Base-by-base conservation (phyloP, 2,329 filamentous ascomycete species). In the Xylariaceae sp. region DNA sequence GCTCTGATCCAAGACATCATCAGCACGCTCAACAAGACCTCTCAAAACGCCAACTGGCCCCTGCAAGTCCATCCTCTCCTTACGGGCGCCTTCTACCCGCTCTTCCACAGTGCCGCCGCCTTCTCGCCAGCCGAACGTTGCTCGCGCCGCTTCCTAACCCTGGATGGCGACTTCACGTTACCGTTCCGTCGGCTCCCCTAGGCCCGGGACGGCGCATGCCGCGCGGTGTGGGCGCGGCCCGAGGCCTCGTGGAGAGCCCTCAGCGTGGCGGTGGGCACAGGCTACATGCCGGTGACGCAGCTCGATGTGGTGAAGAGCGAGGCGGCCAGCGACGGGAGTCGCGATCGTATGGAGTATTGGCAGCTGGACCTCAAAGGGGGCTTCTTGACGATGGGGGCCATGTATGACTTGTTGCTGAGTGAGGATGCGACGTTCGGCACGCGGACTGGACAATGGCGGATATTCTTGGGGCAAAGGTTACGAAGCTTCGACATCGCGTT, bases 321-420 rank as follows among this genome's bases (percentile, higher is more conserved):
- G 13, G 30, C 30, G 13, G 30, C 6, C 7, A 15, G 30, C 30
- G 30, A n/a, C 7, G 16, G 13, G 13, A 15, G 7, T 6, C 16
- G 13, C 6, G 16, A n/a, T n/a, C 30, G 22, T 26, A 11, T 26
- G 22, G 22, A n/a, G n/a, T n/a, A n/a, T n/a, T n/a, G n/a, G n/a
- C 47, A 52, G 26, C 42, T 51, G 11, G 54, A 53, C 29, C 28
- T 55, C 11, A 43, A 34, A 45, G 6, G 31, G 8, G 31, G 31
- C 9, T 9, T 17, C n/a, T 37, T 56, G 31, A 54, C 49, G 3
- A 51, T 55, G 48, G 52, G 52, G 11, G 29, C 47, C 13, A 44
- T 54, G 31, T 55, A 50, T 30, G 47, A 55, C 9, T n/a, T 53
- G 8, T 40, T 56, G 32, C 38, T 54, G 4, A 40, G 11, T 9